Evolutionary conservation across 306 rosid genomes (phyloP).

Genomic region (Cotoneaster glaucophyllus): DNA sequence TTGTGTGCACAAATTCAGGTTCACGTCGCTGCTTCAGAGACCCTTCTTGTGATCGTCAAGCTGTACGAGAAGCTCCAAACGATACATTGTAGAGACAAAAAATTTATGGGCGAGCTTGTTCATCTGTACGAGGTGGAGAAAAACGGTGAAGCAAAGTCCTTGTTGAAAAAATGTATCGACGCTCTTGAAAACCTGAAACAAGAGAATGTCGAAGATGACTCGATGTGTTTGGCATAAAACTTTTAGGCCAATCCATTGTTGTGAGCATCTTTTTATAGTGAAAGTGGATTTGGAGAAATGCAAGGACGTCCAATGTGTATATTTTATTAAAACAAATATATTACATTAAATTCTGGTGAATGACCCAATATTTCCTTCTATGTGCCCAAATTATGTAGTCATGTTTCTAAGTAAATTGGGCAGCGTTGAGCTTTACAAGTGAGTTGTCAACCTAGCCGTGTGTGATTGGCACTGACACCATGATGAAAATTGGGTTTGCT

Average conservation of each 20-base stretch:
- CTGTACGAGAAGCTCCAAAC: constrained; percentile 29
- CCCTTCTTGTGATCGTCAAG: constrained; percentile 62
- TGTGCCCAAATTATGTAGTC: not conserved
- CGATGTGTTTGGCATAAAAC: not conserved
- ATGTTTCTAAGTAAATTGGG: not conserved
- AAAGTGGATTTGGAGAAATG: not conserved
- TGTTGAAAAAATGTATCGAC: constrained; percentile 44
- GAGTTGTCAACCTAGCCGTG: too few relatives aligned
- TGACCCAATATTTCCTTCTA: not conserved
- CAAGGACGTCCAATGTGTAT: not conserved
- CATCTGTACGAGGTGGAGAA: constrained; percentile 61
- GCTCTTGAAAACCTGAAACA: constrained; percentile 39
- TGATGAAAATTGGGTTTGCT: too few relatives aligned
- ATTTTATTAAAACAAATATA: not conserved
- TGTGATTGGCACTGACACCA: too few relatives aligned
- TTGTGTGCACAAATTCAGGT: constrained; percentile 42
- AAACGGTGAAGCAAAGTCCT: constrained; percentile 70
- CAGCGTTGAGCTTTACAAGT: too few relatives aligned
- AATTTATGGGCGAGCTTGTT: constrained; percentile 51
- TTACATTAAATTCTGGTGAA: not conserved
- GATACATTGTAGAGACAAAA: constrained; percentile 20
- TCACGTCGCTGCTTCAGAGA: constrained; percentile 75
- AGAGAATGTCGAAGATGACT: constrained; percentile 8
- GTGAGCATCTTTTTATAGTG: not conserved
- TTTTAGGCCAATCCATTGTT: not conserved